Evolutionary conservation across 2,329 filamentous ascomycete genomes (phyloP), one percentile per base, ranked within the genome.

Genomic region (Epichloe sp.): DNA sequence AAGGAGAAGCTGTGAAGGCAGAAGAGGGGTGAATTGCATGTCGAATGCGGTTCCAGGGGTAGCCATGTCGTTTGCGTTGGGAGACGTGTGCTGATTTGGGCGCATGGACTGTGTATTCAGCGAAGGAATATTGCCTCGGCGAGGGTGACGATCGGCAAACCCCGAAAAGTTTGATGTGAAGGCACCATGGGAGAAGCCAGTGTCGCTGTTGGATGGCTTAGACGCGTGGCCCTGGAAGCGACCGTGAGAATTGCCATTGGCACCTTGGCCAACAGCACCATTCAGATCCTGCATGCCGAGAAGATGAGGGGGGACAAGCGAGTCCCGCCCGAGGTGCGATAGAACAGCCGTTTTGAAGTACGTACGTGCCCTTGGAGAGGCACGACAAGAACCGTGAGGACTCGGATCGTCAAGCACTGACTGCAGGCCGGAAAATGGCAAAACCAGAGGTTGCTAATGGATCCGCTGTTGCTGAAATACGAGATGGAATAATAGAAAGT

Each of bases 1-100:
- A 48, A 97, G 84, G 26, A 98, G 81, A 60, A 98, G 76, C 70
- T 96, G 88, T 36, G 91, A 97, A 37, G 93, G 93, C 38, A 98
- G 80, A 58, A 98, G 78, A 57, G 93, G 91, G 11, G 93, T 96
- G 70, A 96, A 97, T 71, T 97, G 93, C 91, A 97, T 96, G 64
- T 97, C 93, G 64, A 89, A 95, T 43, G 80, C 88, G 49, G 88
- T 91, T 43, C 86, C 89, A 15, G 93, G 90, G 23, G 86, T 91
- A 58, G 85, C 77, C 80, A 95, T 81, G 57, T 95, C 89, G 60
- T 77, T 79, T 53, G 71, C 74, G 65, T 76, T 80, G 62, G 78
- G 76, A 38, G 63, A 59, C 15, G 57, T 54, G 53, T 61, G 57
- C 53, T 67, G 65, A n/a, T 57, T 57, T 53, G 68, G 74, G 58